Percentiles rank a stretch among this genome's conserved stretches.
phyloP scores from a whole-genome alignment of 345 rosid species.

The Populus ilicifolia region DNA sequence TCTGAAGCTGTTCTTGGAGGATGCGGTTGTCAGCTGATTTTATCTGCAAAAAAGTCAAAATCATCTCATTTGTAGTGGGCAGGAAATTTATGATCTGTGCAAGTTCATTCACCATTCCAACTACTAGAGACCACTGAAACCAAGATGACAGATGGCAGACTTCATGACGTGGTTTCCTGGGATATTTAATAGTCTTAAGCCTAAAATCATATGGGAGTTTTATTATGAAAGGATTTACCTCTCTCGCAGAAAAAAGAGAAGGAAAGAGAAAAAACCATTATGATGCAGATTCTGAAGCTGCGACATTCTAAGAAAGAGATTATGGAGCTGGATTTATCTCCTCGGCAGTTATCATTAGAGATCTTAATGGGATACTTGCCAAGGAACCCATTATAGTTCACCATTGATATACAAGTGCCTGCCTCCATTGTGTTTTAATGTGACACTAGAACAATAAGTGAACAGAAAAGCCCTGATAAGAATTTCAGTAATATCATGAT shows the following conservation, averaged over 20 bases:
- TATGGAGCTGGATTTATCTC: not conserved
- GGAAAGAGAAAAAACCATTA: not conserved
- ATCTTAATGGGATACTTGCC: not conserved
- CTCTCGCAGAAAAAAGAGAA: not conserved
- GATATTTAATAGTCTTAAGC: not conserved
- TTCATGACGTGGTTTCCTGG: not conserved
- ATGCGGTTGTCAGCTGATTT: conserved; percentile 96
- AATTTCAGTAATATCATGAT: not conserved
- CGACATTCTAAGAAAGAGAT: not conserved
- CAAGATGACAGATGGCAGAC: not conserved
- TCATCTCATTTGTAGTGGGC: conserved; percentile 14
- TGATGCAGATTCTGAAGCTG: not conserved
- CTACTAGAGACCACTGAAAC: not conserved
- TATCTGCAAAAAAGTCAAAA: conserved; percentile 51
- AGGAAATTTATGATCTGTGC: not conserved
- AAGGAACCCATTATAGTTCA: not conserved
- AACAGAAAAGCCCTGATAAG: not conserved
- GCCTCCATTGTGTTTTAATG: not conserved
- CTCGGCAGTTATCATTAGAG: not conserved
- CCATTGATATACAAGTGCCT: not conserved
- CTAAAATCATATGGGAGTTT: not conserved
- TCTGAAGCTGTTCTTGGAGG: conserved; percentile 93
- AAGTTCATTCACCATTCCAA: not conserved
- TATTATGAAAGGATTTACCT: not conserved
- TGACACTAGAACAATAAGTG: not conserved